phyloP scores from a whole-genome alignment of 73 alveolate species.

The Urostyla sp. region DNA sequence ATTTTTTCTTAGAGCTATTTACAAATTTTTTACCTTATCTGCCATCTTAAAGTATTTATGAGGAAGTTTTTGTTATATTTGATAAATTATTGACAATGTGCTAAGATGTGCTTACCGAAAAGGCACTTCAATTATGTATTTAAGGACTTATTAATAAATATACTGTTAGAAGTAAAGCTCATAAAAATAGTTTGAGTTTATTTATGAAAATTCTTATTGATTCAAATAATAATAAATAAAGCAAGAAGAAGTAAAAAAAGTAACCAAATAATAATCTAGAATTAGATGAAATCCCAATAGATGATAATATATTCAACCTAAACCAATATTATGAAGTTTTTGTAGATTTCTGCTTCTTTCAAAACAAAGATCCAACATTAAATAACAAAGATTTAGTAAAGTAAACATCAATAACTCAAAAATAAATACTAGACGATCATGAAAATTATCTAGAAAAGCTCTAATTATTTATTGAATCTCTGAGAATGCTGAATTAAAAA shows the following conservation, averaged over 20 bases:
- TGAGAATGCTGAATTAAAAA: slow-evolving; percentile 32
- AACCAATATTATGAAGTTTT: slow-evolving; percentile 44
- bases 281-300: slow-evolving; percentile 18
- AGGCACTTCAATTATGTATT: slow-evolving; percentile 39
- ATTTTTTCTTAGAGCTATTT: slow-evolving; percentile 52
- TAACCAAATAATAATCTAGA: slow-evolving; percentile 11
- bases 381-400: neutral
- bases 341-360: slow-evolving; percentile 60
- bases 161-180: slow-evolving; percentile 45
- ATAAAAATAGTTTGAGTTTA: slow-evolving; percentile 4
- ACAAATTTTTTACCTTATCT: slow-evolving; percentile 31
- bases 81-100: slow-evolving; percentile 49
- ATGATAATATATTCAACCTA: no score
- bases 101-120: slow-evolving; percentile 26
- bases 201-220: slow-evolving; percentile 54
- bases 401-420: neutral
- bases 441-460: slow-evolving; percentile 51
- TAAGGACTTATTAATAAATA: slow-evolving; percentile 42
- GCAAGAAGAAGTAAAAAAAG: neutral
- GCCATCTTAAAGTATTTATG: slow-evolving; percentile 66
- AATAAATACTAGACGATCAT: slow-evolving; percentile 52
- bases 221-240: neutral
- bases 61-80: slow-evolving; percentile 63
- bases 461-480: slow-evolving; percentile 55
- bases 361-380: slow-evolving; percentile 43